A percentile compares a stretch with the other conserved stretches of the same genome.
Conservation (phyloP, 1,139 yeast genomes). For the Debaryomyces subglobosus region DNA sequence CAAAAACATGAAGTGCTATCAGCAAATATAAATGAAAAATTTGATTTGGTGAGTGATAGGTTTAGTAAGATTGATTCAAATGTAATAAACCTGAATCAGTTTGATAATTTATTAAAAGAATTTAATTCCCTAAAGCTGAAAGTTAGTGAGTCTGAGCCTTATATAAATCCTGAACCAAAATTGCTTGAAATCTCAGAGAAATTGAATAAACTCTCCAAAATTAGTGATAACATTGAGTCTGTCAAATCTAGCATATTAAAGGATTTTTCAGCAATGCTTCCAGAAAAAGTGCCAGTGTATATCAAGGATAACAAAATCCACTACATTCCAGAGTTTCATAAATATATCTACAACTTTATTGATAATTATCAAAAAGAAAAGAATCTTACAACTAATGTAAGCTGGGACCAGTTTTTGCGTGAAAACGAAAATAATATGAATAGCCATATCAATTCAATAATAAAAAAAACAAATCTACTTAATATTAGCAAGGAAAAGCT, state of each 20-base stretch:
- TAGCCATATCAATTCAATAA: constrained; percentile 17
- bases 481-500: constrained; percentile 24
- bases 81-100: constrained; percentile 13
- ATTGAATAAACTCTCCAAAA: constrained; percentile 19
- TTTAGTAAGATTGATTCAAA: constrained; percentile 19
- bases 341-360: constrained; percentile 37
- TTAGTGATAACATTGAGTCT: constrained; percentile 23
- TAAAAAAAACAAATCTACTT: constrained; percentile 14
- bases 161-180: constrained; percentile 15
- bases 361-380: constrained; percentile 29
- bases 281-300: constrained; percentile 37
- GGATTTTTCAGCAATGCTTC: constrained; percentile 27
- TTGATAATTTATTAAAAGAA: constrained; percentile 13
- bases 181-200: constrained; percentile 24
- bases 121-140: constrained; percentile 13
- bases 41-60: constrained; percentile 21
- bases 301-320: constrained; percentile 39
- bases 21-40: constrained; percentile 17
- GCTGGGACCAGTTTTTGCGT: constrained; percentile 29
- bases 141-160: neutral
- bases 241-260: constrained; percentile 25
- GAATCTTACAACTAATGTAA: constrained; percentile 5
- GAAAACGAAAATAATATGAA: constrained; percentile 23
- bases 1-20: constrained; percentile 19
- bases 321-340: constrained; percentile 44